Evolutionary conservation across 257 asterid species (phyloP), one percentile per base, ranked within the genome.

Genomic region (Jaltomata sinuosa): DNA sequence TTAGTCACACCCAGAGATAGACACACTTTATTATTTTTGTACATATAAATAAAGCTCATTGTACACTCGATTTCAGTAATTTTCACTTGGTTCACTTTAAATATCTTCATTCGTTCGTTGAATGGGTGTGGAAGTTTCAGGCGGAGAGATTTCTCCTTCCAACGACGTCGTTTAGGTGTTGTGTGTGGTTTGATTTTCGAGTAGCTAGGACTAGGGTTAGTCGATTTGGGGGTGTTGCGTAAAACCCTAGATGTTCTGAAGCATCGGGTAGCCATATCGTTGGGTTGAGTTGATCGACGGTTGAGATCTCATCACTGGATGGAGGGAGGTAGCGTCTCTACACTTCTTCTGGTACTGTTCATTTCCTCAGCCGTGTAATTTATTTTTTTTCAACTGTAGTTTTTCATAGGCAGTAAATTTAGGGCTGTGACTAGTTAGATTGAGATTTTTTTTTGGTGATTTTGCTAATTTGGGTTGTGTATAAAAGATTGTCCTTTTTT

Each of bases 251-350:
- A 50, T 81, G 82, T 64, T 86, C 36, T 93, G 98, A 93, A 89
- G 92, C 91, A 89, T 85, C 84, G 71, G 50, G 88, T 87, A 83
- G 88, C 87, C 83, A 79, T 84, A 85, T 92, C 84, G 87, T 85
- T 88, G 84, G 93, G 88, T 85, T 88, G 88, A 91, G 90, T 90
- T 94, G 91, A 92, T 91, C 92, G 89, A 89, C 89, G 92, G 93
- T 91, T 88, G 88, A 93, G 91, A 91, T 89, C 93, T 94, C 90
- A 86, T 94, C 98, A 89, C 92, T 92, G 98, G 92, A 96, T 96
- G 99, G 99, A 94, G 97, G 99, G 98, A 96, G 96, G 98, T 94
- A 93, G 95, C 98, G 94, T 93, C 92, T 94, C 42, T 38, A 38
- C 42, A 74, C 90, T 96, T 91, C 89, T 91, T 93, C 95, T 93